phyloP scores from a whole-genome alignment of 768 basidiomycete genomes.

The Collybiopsis confluens region DNA sequence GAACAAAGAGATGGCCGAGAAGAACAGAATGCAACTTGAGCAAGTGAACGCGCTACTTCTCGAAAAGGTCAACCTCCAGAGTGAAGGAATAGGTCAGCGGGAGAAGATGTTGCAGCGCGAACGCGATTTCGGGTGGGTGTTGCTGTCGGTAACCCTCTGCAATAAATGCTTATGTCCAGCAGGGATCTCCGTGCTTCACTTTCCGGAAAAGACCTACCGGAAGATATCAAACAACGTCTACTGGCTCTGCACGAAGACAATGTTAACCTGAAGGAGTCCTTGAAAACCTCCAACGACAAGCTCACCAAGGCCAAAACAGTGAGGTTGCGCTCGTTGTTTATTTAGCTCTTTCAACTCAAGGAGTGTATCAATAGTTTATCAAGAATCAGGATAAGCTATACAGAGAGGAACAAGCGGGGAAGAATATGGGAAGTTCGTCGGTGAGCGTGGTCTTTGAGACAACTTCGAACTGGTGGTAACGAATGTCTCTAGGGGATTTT shows the following conservation, averaged over 20 bases:
- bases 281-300: constrained; percentile 71
- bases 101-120: constrained; percentile 86
- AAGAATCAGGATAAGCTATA: constrained; percentile 88
- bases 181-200: constrained; percentile 77
- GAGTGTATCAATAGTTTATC: constrained; percentile 63
- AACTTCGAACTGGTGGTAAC: not conserved
- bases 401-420: constrained; percentile 72
- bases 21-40: constrained; percentile 88
- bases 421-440: constrained; percentile 36
- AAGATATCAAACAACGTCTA: constrained; percentile 74
- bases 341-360: not conserved
- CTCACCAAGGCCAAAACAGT: constrained; percentile 77
- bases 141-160: not conserved
- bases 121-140: constrained; percentile 69
- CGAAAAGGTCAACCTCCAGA: constrained; percentile 89
- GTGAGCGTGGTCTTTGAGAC: constrained; percentile 27
- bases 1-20: constrained; percentile 70
- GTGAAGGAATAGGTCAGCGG: constrained; percentile 84
- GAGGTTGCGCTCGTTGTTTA: constrained; percentile 12
- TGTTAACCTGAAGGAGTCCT: constrained; percentile 61
- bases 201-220: constrained; percentile 75
- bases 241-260: constrained; percentile 78
- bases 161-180: not conserved
- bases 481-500: constrained; percentile 41
- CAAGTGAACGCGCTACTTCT: constrained; percentile 80